These are phyloP conservation scores for Saccharata proteae DNA, from an alignment of 2,329 filamentous ascomycete genomes.

Conservation along the genomic window DNA sequence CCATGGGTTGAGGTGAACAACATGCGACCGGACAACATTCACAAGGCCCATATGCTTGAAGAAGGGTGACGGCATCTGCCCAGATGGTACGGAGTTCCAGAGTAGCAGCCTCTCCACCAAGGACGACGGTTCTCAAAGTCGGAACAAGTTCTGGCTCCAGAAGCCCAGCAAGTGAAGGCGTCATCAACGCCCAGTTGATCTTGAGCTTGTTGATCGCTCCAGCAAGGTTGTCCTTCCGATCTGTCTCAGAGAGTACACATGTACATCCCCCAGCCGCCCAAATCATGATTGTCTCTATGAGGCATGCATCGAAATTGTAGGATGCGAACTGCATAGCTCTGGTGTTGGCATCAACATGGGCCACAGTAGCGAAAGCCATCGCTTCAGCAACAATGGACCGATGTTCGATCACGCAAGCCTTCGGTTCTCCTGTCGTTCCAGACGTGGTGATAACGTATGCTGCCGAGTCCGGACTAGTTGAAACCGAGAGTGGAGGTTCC, in stretches of 20 bases:
- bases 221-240: constrained; percentile 35
- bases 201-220: constrained; percentile 25
- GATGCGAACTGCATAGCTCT: constrained; percentile 22
- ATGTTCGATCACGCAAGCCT: constrained; percentile 21
- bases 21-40: constrained; percentile 24
- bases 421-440: constrained; percentile 14
- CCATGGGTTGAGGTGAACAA: constrained; percentile 32
- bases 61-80: constrained; percentile 21
- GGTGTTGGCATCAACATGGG: constrained; percentile 11
- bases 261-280: constrained; percentile 22
- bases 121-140: constrained; percentile 25
- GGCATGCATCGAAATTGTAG: constrained; percentile 26
- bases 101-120: constrained; percentile 24
- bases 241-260: constrained; percentile 31
- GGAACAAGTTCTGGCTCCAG: constrained; percentile 25
- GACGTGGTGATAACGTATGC: constrained; percentile 16
- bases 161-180: constrained; percentile 25
- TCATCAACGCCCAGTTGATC: constrained; percentile 24
- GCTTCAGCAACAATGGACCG: constrained; percentile 15
- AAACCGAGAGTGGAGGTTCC: neutral
- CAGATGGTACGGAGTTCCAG: constrained; percentile 25
- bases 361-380: constrained; percentile 4
- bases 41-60: constrained; percentile 29
- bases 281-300: constrained; percentile 24
- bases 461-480: constrained; percentile 3